Evolutionary conservation across 805 yeast genomes (phyloP).

Genomic region (Yueomyces sinensis): DNA sequence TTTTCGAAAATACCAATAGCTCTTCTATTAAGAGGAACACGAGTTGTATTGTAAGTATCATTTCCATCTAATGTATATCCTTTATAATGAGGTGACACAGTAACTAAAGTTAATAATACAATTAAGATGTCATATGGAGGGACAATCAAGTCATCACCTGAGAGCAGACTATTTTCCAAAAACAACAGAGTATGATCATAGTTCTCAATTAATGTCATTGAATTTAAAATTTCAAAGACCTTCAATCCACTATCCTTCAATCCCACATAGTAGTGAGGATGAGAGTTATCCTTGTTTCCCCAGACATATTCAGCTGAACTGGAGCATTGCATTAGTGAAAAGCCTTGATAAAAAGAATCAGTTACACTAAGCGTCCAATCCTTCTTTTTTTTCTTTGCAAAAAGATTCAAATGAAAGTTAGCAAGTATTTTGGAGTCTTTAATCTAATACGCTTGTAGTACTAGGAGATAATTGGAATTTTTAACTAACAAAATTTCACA

Average conservation of each 20-base stretch:
- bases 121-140: constrained; percentile 26
- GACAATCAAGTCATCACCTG: constrained; percentile 7
- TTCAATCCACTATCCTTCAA: constrained; percentile 10
- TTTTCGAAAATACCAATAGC: constrained; percentile 20
- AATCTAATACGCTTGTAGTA: no score
- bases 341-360: no score
- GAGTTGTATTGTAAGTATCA: constrained; percentile 17
- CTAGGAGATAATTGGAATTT: no score
- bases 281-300: not conserved
- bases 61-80: constrained; percentile 12
- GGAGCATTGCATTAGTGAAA: not conserved
- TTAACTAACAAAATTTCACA: no score
- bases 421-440: no score
- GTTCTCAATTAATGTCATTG: constrained; percentile 19
- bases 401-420: no score
- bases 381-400: no score
- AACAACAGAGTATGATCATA: constrained; percentile 26
- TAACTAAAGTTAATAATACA: constrained; percentile 26
- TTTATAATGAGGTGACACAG: constrained; percentile 21
- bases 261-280: constrained; percentile 17
- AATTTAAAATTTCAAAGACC: constrained; percentile 18
- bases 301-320: not conserved
- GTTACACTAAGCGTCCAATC: no score
- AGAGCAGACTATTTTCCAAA: constrained; percentile 17
- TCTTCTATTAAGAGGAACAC: constrained; percentile 22